A percentile compares a stretch with the other conserved stretches of the same genome.
Conservation (phyloP, 176 grass and related monocot species). For the Musa acuminata region DNA sequence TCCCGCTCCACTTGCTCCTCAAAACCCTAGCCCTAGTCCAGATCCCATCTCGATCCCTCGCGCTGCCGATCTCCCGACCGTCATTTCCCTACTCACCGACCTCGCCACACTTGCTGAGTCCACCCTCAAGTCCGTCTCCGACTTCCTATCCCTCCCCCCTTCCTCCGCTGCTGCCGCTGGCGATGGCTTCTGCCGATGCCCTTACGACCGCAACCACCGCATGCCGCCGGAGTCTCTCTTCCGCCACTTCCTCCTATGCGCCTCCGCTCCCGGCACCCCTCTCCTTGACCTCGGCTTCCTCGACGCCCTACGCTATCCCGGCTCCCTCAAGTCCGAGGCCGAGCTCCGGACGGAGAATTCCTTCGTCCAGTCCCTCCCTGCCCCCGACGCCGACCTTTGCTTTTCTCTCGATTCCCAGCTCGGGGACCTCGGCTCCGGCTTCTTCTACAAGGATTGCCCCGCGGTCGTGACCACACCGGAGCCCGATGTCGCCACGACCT, state of each 20-base stretch:
- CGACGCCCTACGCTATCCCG: neutral
- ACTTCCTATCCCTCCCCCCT: slow-evolving; percentile 11
- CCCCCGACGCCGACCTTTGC: slow-evolving; percentile 23
- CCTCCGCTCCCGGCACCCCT: slow-evolving; percentile 15
- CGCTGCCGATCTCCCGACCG: slow-evolving; percentile 13
- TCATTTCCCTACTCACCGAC: slow-evolving; percentile 42
- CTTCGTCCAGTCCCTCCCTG: slow-evolving; percentile 11
- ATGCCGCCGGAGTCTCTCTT: slow-evolving; percentile 31
- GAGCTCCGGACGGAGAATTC: slow-evolving; percentile 2
- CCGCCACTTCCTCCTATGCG: slow-evolving; percentile 35
- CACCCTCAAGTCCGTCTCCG: slow-evolving; percentile 36
- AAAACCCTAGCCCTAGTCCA: slow-evolving; percentile 2
- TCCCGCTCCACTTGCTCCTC: neutral
- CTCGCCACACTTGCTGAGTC: slow-evolving; percentile 44
- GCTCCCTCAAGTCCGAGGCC: neutral
- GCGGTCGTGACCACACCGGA: slow-evolving; percentile 40
- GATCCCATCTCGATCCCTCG: neutral
- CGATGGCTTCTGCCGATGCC: slow-evolving; percentile 10
- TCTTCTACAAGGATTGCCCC: slow-evolving; percentile 60
- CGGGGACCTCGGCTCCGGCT: slow-evolving; percentile 14
- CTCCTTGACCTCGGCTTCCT: slow-evolving; percentile 6
- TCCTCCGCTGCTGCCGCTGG: neutral
- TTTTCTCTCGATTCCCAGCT: slow-evolving; percentile 39
- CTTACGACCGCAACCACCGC: slow-evolving; percentile 25
- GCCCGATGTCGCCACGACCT: slow-evolving; percentile 9